Base-by-base conservation (phyloP, 2,329 filamentous ascomycete species). In the Didymella sp. region DNA sequence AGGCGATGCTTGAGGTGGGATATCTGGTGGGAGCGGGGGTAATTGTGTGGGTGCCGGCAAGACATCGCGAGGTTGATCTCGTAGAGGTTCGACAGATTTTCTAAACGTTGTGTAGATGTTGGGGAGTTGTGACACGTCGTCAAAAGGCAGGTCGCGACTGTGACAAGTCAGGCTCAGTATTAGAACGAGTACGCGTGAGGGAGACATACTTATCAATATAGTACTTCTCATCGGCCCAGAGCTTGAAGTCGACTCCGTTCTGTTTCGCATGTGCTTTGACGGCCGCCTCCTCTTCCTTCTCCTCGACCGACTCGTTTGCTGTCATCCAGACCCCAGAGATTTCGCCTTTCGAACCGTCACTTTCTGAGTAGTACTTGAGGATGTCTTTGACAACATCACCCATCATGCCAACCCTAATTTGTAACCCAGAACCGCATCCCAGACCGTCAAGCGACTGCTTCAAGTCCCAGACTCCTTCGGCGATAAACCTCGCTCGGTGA, bases 141-240 rank as follows among this genome's bases (percentile, higher is more conserved):
- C 69, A 43, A 90, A 80, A 0, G 85, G 83, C 0, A 89, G 72
- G 67, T 94, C 89, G 21, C 86, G 86, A 64, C 89, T 92, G 51
- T 21, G 22, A 12, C 3, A 6, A 35, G 37, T 48, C 21, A 49
- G 44, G 15, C 38, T 15, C 21, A 15, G 19, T 9, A 37, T 51
- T 17, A 45, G 43, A 11, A 19, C 17, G 21, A 37, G 25, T 40
- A 21, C 15, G 22, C 27, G 13, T n/a, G 24, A 12, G 27, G 19
- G 21, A 19, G 19, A 57, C 89, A 76, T 78, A 93, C 90, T 93
- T 89, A 67, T 93, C 88, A 47, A 93, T 81, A 58, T 87, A 87
- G 64, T 90, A 93, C 71, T 93, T 94, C 73, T 92, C 90, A 65
- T 94, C 90, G 0, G 76, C 74, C 85, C 87, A 92, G 1, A 87